phyloP scores from a whole-genome alignment of 129 eudicot genomes.

The Gnaphalium uliginosum region DNA sequence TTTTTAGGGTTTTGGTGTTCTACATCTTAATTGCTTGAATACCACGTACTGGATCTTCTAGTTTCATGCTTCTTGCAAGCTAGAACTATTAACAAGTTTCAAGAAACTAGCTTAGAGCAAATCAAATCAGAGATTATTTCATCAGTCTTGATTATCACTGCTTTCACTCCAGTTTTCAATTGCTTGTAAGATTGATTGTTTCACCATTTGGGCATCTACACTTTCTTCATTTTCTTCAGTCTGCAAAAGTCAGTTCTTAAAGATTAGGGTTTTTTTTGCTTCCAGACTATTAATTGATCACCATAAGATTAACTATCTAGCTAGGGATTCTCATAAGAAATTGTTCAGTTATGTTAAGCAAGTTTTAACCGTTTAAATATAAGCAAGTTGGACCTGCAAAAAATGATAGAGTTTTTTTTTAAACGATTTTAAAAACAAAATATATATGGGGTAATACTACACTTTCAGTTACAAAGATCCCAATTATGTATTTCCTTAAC shows the following conservation, averaged over 20 bases:
- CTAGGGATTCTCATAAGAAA: not conserved
- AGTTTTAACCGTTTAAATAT: no score
- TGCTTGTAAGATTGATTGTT: conserved; percentile 67
- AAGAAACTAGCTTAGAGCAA: conserved; percentile 4
- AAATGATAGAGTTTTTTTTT: not conserved
- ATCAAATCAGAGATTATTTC: not conserved
- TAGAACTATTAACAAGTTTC: conserved; percentile 13
- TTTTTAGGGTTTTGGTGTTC: conserved; percentile 30
- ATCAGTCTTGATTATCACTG: conserved; percentile 46
- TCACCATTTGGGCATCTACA: conserved; percentile 65
- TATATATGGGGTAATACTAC: no score
- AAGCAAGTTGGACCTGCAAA: not conserved
- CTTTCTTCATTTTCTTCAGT: conserved; percentile 61
- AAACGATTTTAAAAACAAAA: no score
- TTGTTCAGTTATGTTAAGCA: no score
- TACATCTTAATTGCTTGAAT: conserved; percentile 19
- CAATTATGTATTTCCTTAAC: not conserved
- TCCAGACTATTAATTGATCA: not conserved
- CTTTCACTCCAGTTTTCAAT: conserved; percentile 69
- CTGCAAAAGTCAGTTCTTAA: conserved; percentile 30
- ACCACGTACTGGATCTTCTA: conserved; percentile 8
- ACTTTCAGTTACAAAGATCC: not conserved
- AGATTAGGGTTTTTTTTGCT: not conserved
- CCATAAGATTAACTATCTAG: not conserved
- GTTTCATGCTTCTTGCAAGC: conserved; percentile 28